phyloP scores from a whole-genome alignment of 305 asterid species.

The Plantago coronopus region DNA sequence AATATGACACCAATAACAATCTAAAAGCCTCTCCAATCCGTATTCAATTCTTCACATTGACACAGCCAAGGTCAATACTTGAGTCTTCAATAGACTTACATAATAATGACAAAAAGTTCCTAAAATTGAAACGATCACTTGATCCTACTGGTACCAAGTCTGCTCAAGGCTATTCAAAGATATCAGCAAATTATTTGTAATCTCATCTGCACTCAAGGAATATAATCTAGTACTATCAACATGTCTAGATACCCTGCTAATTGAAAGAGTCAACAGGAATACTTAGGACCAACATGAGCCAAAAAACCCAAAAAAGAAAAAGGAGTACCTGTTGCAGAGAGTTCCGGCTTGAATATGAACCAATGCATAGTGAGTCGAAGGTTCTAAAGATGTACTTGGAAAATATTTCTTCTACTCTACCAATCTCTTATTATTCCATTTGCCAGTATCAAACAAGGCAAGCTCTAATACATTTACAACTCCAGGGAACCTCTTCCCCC shows the following conservation, averaged over 20 bases:
- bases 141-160: no score
- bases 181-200: no score
- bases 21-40: constrained; percentile 3
- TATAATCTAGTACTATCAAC: no score
- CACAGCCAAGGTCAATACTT: background rate
- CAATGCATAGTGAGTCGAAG: background rate
- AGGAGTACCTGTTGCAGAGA: background rate
- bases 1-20: background rate
- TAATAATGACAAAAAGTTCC: no score
- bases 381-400: background rate
- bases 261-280: no score
- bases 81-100: constrained; percentile 1
- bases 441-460: constrained; percentile 19
- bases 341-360: background rate
- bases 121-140: no score
- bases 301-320: background rate
- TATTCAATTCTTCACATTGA: background rate
- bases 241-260: no score
- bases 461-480: constrained; percentile 26
- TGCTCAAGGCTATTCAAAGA: no score
- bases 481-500: constrained; percentile 34
- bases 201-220: no score
- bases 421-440: background rate
- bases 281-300: background rate
- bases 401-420: background rate